Percentiles rank a stretch among this genome's conserved stretches.
Conservation (phyloP, 257 asterid genomes). For the Haberlea rhodopensis region DNA sequence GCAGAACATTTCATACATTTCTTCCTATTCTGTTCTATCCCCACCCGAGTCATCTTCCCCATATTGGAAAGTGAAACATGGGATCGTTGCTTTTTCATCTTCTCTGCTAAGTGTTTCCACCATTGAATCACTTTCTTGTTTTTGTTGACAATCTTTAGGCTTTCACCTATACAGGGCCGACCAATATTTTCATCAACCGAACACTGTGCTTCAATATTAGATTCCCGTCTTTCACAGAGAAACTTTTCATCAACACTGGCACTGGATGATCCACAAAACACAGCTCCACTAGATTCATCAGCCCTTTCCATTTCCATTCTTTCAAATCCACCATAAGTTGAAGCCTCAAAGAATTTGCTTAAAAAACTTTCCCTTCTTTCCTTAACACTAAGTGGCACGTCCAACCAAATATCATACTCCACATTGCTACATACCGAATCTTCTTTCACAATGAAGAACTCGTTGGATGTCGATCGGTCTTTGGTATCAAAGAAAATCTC, state of each 20-base stretch:
- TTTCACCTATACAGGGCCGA: not conserved
- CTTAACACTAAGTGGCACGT: not conserved
- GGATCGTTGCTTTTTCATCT: not conserved
- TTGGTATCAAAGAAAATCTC: constrained; percentile 66
- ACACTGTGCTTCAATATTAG: not conserved
- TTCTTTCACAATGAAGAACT: constrained; percentile 19
- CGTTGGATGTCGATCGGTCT: constrained; percentile 44
- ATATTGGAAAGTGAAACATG: not conserved
- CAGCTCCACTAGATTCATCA: not conserved
- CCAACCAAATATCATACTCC: not conserved
- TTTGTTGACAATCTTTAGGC: not conserved
- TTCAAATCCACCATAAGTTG: not conserved
- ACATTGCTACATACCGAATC: constrained; percentile 1
- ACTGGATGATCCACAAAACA: no score
- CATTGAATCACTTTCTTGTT: not conserved
- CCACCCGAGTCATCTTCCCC: constrained; percentile 27
- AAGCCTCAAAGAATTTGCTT: not conserved
- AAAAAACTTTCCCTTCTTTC: not conserved
- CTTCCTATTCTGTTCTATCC: constrained; percentile 43
- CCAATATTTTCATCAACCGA: not conserved
- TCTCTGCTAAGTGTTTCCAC: not conserved
- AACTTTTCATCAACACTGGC: not conserved
- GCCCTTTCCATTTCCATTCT: not conserved
- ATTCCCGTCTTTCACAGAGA: not conserved
- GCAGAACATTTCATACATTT: constrained; percentile 49